These are phyloP conservation scores for Gonapodya sp. DNA, from an alignment of 192 early-diverging fungal species.

Conservation along the genomic window DNA sequence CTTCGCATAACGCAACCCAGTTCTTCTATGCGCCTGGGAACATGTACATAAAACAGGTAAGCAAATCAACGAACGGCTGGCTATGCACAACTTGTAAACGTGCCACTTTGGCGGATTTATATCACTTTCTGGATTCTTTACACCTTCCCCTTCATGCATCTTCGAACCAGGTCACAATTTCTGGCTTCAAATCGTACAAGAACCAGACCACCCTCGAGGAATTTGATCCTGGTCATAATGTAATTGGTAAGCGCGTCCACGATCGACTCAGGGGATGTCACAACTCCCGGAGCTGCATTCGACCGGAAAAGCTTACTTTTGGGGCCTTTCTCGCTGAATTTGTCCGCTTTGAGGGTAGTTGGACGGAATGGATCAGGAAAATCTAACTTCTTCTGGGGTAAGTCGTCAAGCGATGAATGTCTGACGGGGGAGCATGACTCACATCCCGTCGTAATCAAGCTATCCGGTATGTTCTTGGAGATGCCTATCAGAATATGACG, in stretches of 20 bases:
- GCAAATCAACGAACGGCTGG: too few species aligned
- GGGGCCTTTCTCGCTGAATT: background rate
- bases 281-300: background rate
- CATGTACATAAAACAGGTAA: background rate
- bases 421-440: background rate
- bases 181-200: constrained; percentile 91
- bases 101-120: background rate
- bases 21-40: background rate
- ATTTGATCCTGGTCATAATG: constrained; percentile 88
- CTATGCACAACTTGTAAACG: background rate
- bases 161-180: constrained; percentile 85
- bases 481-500: constrained; percentile 88
- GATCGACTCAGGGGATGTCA: background rate
- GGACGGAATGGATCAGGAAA: constrained; percentile 97
- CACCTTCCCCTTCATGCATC: background rate
- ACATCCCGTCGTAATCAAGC: constrained; percentile 33
- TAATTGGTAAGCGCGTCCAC: constrained; percentile 60
- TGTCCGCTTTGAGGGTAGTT: constrained; percentile 31
- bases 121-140: background rate
- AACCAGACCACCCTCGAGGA: constrained; percentile 89
- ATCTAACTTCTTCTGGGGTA: constrained; percentile 94
- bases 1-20: too few species aligned
- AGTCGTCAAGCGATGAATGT: background rate
- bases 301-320: background rate
- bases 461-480: constrained; percentile 89